Conservation (phyloP, 352 stramenopile genomes). For the Globisporangium canariense region DNA sequence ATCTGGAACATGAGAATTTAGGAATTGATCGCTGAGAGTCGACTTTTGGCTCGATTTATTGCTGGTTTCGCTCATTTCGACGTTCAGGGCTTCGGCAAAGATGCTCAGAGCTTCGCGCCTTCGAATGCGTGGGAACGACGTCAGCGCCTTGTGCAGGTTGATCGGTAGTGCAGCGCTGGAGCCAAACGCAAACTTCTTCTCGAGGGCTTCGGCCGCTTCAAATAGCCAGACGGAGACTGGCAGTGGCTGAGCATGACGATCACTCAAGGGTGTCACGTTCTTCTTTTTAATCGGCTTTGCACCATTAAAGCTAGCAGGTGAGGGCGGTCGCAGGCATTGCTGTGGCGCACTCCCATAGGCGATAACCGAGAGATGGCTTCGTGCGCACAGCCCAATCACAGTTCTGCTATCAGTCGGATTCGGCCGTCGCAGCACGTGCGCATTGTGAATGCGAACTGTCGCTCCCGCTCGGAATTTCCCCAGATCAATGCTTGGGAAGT, state of each 20-base stretch:
- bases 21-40: slow-evolving; percentile 13
- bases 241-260: slow-evolving; percentile 5
- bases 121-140: slow-evolving; percentile 9
- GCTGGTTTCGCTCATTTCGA: neutral
- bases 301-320: neutral
- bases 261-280: slow-evolving; percentile 5
- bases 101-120: slow-evolving; percentile 10
- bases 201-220: slow-evolving; percentile 13
- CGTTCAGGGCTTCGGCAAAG: neutral
- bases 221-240: slow-evolving; percentile 11
- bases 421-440: slow-evolving; percentile 34
- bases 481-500: slow-evolving; percentile 31
- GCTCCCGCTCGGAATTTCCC: slow-evolving; percentile 27
- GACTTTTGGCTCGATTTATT: neutral
- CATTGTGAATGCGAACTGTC: slow-evolving; percentile 20
- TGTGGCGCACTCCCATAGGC: neutral
- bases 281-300: slow-evolving; percentile 1
- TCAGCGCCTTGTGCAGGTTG: neutral
- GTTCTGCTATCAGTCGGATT: slow-evolving; percentile 24
- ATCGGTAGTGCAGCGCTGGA: neutral
- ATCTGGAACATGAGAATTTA: slow-evolving; percentile 4
- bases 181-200: slow-evolving; percentile 14
- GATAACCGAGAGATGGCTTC: slow-evolving; percentile 30
- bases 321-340: neutral
- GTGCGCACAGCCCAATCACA: slow-evolving; percentile 36